These are phyloP conservation scores for Tephrocybe rancida DNA, from an alignment of 768 basidiomycete species.

Conservation along the genomic window DNA sequence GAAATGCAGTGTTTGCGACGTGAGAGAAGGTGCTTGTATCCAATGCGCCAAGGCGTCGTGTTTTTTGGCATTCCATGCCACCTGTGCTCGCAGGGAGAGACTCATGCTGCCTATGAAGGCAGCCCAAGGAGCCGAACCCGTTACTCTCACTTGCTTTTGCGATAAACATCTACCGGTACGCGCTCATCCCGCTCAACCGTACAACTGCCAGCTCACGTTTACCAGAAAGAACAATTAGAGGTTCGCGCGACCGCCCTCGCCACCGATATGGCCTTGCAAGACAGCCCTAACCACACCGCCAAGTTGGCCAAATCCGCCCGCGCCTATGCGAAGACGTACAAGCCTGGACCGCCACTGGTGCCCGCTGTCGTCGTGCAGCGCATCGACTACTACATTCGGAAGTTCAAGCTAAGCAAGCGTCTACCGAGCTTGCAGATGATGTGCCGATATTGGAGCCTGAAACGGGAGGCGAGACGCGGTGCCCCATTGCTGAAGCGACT, in stretches of 20 bases:
- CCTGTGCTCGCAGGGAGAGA: slow-evolving; percentile 89
- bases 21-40: slow-evolving; percentile 82
- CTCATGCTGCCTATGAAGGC: slow-evolving; percentile 87
- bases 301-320: slow-evolving; percentile 77
- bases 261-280: slow-evolving; percentile 48
- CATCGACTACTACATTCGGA: slow-evolving; percentile 72
- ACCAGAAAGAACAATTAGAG: slow-evolving; percentile 71
- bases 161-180: slow-evolving; percentile 90
- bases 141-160: slow-evolving; percentile 79
- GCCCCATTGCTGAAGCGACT: slow-evolving; percentile 92
- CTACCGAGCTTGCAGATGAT: slow-evolving; percentile 73
- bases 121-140: slow-evolving; percentile 72
- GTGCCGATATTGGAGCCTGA: slow-evolving; percentile 96
- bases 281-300: slow-evolving; percentile 37
- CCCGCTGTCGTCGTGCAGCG: slow-evolving; percentile 83
- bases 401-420: slow-evolving; percentile 75
- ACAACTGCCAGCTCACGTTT: neutral
- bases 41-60: slow-evolving; percentile 92
- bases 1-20: slow-evolving; percentile 52
- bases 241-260: slow-evolving; percentile 56
- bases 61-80: slow-evolving; percentile 92
- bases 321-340: slow-evolving; percentile 91
- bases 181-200: neutral
- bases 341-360: slow-evolving; percentile 90
- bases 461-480: slow-evolving; percentile 89